These are phyloP conservation scores for Talaromyces atroroseus DNA, from an alignment of 2,329 filamentous ascomycete species.

Conservation along the genomic window DNA sequence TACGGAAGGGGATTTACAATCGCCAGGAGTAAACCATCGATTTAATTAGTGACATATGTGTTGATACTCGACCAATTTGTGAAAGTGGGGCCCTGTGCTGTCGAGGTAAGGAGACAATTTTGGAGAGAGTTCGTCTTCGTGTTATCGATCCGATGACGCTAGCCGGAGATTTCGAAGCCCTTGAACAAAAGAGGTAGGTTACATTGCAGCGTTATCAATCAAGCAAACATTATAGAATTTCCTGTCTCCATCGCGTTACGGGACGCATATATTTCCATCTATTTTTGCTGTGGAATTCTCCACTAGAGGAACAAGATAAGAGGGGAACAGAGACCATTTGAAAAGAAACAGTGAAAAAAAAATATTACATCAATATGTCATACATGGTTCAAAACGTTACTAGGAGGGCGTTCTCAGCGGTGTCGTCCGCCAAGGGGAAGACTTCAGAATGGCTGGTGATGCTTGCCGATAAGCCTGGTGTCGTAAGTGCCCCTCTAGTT, in stretches of 20 bases:
- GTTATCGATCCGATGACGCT: no score
- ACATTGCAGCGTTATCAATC: background rate
- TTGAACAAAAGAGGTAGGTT: background rate
- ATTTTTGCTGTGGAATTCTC: background rate
- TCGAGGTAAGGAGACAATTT: background rate
- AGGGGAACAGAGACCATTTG: background rate
- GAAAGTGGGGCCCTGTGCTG: background rate
- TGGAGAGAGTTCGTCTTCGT: background rate
- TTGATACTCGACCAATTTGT: no score
- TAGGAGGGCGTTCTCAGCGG: background rate
- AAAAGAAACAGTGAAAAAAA: background rate
- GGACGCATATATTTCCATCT: background rate
- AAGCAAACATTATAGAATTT: background rate
- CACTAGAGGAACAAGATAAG: background rate
- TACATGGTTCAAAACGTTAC: background rate
- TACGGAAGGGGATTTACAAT: no score
- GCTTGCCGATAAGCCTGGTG: background rate
- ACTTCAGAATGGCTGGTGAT: background rate
- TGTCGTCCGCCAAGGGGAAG: background rate
- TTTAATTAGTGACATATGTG: no score
- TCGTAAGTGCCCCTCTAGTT: background rate
- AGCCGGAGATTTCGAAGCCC: no score
- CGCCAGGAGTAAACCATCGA: no score
- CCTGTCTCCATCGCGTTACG: no score
- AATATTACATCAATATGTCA: background rate